Percentiles rank a stretch among this genome's conserved stretches.
Evolutionary conservation across 148 eudicot genomes (phyloP).

Genomic region (Rhododendron williamsianum): DNA sequence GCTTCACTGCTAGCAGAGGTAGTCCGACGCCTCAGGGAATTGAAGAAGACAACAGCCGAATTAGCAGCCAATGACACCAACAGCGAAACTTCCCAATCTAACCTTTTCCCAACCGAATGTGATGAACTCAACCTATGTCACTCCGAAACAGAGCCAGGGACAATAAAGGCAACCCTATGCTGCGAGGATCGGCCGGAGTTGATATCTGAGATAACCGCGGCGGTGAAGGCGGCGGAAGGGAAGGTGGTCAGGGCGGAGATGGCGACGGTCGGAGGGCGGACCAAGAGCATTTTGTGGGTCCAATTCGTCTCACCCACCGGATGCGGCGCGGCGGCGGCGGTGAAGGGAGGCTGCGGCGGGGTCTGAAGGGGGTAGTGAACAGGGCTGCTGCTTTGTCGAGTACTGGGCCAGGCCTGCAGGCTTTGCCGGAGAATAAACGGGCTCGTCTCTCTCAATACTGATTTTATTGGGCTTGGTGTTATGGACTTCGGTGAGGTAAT

Average conservation of each 20-base stretch:
- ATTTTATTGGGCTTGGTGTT: neutral
- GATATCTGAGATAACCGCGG: conserved; percentile 51
- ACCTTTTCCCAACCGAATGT: conserved; percentile 50
- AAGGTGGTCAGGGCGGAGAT: conserved; percentile 70
- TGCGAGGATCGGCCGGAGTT: conserved; percentile 83
- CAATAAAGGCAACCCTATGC: conserved; percentile 50
- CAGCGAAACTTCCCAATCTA: conserved; percentile 7
- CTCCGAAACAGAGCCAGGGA: conserved; percentile 19
- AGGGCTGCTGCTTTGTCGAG: conserved; percentile 27
- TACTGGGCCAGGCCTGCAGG: conserved; percentile 11
- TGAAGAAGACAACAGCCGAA: conserved; percentile 47
- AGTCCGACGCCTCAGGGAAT: conserved; percentile 69
- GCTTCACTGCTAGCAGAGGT: conserved; percentile 82
- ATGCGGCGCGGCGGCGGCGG: neutral
- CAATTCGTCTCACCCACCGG: conserved; percentile 7
- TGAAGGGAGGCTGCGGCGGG: conserved; percentile 37
- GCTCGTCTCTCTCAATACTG: conserved; percentile 5
- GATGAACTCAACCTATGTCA: conserved; percentile 50
- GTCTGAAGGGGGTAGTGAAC: conserved; percentile 62
- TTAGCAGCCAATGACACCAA: conserved; percentile 10
- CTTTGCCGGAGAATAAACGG: conserved; percentile 29
- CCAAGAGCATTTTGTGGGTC: conserved; percentile 59
- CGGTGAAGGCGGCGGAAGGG: conserved; percentile 47
- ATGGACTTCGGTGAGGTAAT: neutral
- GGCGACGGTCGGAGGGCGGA: conserved; percentile 75